Evolutionary conservation across 192 early-diverging fungal species (phyloP), one percentile per base, ranked within the genome.

Genomic region (Phlyctochytrium arcticum): DNA sequence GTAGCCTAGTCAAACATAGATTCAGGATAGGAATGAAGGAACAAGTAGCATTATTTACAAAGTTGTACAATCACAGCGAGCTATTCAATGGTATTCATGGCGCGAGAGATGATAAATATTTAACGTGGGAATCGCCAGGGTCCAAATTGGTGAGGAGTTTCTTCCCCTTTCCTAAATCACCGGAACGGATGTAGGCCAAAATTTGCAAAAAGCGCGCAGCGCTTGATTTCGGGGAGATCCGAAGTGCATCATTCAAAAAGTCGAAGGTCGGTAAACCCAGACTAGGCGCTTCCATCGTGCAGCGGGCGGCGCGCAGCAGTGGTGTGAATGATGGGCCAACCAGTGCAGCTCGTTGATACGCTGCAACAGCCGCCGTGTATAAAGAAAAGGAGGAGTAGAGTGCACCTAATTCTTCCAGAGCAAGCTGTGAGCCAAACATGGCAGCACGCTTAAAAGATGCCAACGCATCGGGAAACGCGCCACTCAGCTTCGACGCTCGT

Each of bases 121-220:
- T 44, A 1, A 44, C 39, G 39, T 44, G 21, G 12, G 39, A 19
- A 44, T 44, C 15, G 12, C 15, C 55, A 0, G 9, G 55, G 34
- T 44, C 58, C 23, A 60, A 10, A 9, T 8, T 39, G 36, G 15
- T 9, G 36, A 65, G 46, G 42, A 31, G 23, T 35, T 65, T 65
- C 12, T 5, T 23, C 12, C 35, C 63, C 24, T 57, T 57, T 27
- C 15, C 54, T 26, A 32, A 9, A 10, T 44, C 54, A n/a, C 63
- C 54, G 30, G 15, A 15, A 4, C 35, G 15, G 2, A 36, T 0
- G 27, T 56, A 32, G 9, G 24, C 23, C 36, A 65, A 2, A 2
- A 54, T 54, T 30, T 56, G 54, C 63, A 65, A 36, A 46, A 50
- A 65, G n/a, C 63, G 17, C 19, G 36, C 65, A 8, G 65, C 65